Percentiles rank a stretch among this genome's conserved stretches.
These are phyloP conservation scores for Barnettozyma sucrosica DNA, from an alignment of 805 yeast genomes.

Conservation along the genomic window DNA sequence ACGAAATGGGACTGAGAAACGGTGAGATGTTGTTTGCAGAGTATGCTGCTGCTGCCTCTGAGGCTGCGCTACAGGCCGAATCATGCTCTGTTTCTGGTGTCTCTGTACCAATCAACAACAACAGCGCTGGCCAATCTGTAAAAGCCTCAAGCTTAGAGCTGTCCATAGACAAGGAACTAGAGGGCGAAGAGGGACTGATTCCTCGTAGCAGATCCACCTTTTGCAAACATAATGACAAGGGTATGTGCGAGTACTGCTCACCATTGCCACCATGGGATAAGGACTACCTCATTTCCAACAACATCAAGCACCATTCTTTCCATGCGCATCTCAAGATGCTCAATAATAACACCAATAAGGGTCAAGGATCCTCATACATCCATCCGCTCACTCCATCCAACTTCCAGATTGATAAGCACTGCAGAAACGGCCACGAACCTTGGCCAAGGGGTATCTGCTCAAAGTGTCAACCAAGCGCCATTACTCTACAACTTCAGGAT, in stretches of 20 bases:
- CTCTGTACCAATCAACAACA: slow-evolving; percentile 2
- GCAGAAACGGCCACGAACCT: slow-evolving; percentile 80
- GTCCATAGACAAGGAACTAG: slow-evolving; percentile 61
- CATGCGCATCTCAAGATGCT: slow-evolving; percentile 76
- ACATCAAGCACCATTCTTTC: slow-evolving; percentile 82
- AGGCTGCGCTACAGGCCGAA: not conserved
- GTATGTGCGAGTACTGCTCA: slow-evolving; percentile 97
- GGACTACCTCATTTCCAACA: slow-evolving; percentile 63
- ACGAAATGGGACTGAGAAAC: slow-evolving; percentile 37
- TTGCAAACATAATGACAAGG: slow-evolving; percentile 86
- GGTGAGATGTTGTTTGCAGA: slow-evolving; percentile 42
- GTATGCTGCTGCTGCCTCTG: slow-evolving; percentile 15
- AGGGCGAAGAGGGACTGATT: slow-evolving; percentile 66
- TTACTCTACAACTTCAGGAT: slow-evolving; percentile 82
- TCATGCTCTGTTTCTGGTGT: slow-evolving; percentile 1
- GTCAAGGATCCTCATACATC: slow-evolving; percentile 60
- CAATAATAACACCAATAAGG: slow-evolving; percentile 56
- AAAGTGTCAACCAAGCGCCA: slow-evolving; percentile 94
- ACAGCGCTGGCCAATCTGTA: not conserved
- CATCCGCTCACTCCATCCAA: slow-evolving; percentile 73
- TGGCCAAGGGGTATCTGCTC: slow-evolving; percentile 96
- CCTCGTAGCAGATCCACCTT: slow-evolving; percentile 52
- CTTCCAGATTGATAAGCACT: slow-evolving; percentile 56
- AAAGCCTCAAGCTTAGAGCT: slow-evolving; percentile 41
- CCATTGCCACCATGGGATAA: slow-evolving; percentile 95